These are phyloP conservation scores for Clarireedia hainanense DNA, from an alignment of 2,329 filamentous ascomycete genomes.

Conservation along the genomic window DNA sequence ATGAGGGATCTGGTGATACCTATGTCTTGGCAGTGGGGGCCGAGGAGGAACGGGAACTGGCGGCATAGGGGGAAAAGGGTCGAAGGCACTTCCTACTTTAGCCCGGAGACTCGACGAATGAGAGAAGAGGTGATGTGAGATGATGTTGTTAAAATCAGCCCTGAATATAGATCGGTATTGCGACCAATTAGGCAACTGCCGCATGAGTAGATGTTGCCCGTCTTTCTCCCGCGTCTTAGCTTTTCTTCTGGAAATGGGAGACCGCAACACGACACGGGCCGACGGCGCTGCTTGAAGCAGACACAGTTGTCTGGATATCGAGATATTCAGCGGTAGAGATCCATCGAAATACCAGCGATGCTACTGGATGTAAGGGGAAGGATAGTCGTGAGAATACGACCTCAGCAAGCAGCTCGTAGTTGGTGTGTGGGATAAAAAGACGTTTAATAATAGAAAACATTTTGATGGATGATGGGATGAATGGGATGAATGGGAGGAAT, in stretches of 20 bases:
- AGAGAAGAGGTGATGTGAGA: slow-evolving; percentile 6
- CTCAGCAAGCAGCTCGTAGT: background rate
- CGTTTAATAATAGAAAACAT: background rate
- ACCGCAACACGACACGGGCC: too few relatives aligned
- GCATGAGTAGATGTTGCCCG: background rate
- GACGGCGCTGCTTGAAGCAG: too few relatives aligned
- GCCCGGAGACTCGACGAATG: background rate
- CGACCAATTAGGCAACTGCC: slow-evolving; percentile 1
- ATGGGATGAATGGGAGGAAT: too few relatives aligned
- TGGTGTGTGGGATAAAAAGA: background rate
- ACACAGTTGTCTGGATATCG: too few relatives aligned
- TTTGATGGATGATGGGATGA: background rate
- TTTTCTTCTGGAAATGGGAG: too few relatives aligned
- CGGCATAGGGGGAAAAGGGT: background rate
- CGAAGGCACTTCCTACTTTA: background rate
- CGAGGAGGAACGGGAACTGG: background rate
- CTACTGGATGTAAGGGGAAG: background rate
- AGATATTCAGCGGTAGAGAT: too few relatives aligned
- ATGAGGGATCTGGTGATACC: background rate
- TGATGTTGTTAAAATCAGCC: background rate
- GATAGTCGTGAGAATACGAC: background rate
- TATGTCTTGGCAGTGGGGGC: background rate
- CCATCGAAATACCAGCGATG: too few relatives aligned
- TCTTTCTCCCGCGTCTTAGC: too few relatives aligned
- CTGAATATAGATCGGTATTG: background rate